phyloP scores from a whole-genome alignment of 331 rosid species.

The Prunus yedoensis region DNA sequence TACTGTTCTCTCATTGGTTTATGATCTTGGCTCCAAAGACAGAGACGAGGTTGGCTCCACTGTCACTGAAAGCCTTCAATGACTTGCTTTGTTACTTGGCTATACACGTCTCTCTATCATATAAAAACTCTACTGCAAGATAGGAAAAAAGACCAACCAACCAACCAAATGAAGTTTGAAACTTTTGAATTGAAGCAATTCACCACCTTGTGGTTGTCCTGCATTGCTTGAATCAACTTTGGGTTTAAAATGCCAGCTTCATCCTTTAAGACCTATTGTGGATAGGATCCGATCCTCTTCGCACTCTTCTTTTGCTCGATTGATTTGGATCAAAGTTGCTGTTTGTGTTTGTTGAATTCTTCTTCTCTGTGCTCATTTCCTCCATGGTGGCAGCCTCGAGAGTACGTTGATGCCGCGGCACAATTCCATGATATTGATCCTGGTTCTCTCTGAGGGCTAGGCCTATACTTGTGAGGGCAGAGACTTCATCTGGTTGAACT shows the following conservation, averaged over 20 bases:
- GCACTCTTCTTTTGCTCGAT: constrained; percentile 81
- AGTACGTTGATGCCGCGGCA: constrained; percentile 40
- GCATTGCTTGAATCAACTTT: constrained; percentile 31
- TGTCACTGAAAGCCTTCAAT: constrained; percentile 32
- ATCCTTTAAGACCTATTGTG: constrained; percentile 66
- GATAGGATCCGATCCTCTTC: constrained; percentile 95
- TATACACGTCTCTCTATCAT: constrained; percentile 49
- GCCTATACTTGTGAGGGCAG: constrained; percentile 44
- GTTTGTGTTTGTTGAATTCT: constrained; percentile 33
- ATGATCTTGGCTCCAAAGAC: constrained; percentile 18
- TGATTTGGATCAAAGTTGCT: constrained; percentile 61
- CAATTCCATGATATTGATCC: constrained; percentile 32
- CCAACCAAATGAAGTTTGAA: constrained; percentile 23
- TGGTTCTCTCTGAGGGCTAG: constrained; percentile 48
- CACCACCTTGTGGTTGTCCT: constrained; percentile 40
- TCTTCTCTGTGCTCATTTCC: constrained; percentile 43
- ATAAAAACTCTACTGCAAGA: constrained; percentile 1
- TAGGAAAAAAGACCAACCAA: constrained; percentile 16
- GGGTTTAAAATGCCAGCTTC: constrained; percentile 28
- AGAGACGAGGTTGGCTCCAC: constrained; percentile 25
- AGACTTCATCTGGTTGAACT: constrained; percentile 46
- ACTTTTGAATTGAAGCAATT: constrained; percentile 23
- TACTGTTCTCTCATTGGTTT: constrained; percentile 8
- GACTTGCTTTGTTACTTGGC: constrained; percentile 43
- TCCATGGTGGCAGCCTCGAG: constrained; percentile 36